These are phyloP conservation scores for Colletotrichum ledebouriae DNA, from an alignment of 2,329 filamentous ascomycete species.

Conservation along the genomic window DNA sequence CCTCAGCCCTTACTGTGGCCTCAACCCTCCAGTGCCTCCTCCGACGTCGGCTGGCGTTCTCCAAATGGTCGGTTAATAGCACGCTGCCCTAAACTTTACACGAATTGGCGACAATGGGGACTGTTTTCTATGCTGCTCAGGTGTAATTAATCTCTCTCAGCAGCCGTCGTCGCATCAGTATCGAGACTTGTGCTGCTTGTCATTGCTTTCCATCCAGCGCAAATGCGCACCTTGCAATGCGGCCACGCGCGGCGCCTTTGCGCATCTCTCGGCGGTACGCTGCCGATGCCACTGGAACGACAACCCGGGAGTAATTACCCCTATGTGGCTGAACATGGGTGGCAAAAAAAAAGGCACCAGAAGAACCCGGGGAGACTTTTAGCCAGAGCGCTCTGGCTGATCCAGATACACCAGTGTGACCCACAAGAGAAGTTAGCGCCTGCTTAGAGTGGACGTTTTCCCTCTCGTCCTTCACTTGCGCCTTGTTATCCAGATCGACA, in stretches of 20 bases:
- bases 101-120: constrained; percentile 27
- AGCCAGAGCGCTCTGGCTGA: constrained; percentile 22
- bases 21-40: constrained; percentile 7
- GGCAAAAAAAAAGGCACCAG: no score
- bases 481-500: constrained; percentile 17
- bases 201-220: constrained; percentile 23
- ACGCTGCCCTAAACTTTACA: constrained; percentile 35
- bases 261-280: constrained; percentile 2
- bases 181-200: constrained; percentile 30
- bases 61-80: constrained; percentile 23
- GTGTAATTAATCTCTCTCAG: constrained; percentile 33
- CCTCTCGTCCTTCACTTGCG: constrained; percentile 6
- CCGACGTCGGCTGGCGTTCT: constrained; percentile 1
- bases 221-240: constrained; percentile 33
- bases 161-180: constrained; percentile 34
- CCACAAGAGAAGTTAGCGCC: constrained; percentile 4
- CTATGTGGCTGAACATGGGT: no score
- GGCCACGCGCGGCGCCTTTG: constrained; percentile 26
- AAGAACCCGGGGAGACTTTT: neutral
- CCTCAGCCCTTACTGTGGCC: neutral
- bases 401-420: constrained; percentile 21
- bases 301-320: neutral
- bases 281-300: constrained; percentile 23
- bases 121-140: constrained; percentile 25
- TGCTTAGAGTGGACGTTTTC: neutral